A percentile compares a stretch with the other conserved stretches of the same genome.
phyloP scores from a whole-genome alignment of 2,329 filamentous ascomycete genomes.

The Coniochaeta sp. region DNA sequence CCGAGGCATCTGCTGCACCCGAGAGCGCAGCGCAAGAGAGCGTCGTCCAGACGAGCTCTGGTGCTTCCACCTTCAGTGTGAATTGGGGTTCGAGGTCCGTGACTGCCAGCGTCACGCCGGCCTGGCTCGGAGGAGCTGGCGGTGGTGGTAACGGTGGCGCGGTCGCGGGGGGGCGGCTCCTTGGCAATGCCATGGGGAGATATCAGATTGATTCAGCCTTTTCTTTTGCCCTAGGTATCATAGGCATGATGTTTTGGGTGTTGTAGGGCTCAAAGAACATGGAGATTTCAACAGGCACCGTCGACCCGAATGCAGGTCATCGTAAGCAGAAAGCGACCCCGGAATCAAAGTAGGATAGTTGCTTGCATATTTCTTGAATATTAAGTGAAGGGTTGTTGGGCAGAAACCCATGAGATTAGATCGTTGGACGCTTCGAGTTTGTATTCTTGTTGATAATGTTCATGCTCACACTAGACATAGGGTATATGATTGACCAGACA shows the following conservation, averaged over 20 bases:
- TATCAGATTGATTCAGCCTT: neutral
- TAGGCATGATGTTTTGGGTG: conserved; percentile 1
- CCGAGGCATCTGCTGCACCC: neutral
- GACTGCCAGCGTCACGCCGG: conserved; percentile 1
- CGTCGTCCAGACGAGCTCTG: neutral
- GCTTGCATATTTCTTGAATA: too few relatives aligned
- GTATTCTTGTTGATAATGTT: too few relatives aligned
- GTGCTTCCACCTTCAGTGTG: neutral
- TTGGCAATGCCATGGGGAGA: neutral
- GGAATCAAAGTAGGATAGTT: too few relatives aligned
- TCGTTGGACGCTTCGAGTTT: too few relatives aligned
- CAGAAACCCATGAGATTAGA: too few relatives aligned
- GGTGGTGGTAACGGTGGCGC: neutral
- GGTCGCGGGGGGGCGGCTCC: neutral
- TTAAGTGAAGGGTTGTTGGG: too few relatives aligned
- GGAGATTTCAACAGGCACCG: too few relatives aligned
- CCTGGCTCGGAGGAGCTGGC: neutral
- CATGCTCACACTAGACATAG: too few relatives aligned
- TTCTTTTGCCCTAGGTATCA: neutral
- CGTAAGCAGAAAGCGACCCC: too few relatives aligned
- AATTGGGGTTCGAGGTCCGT: neutral
- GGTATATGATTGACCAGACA: too few relatives aligned
- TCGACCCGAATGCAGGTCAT: too few relatives aligned
- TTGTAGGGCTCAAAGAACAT: neutral
- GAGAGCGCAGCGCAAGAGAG: neutral